Percentiles rank a stretch among this genome's conserved stretches.
Conservation (phyloP, 2,329 filamentous ascomycete genomes). For the Microdochium paspali region DNA sequence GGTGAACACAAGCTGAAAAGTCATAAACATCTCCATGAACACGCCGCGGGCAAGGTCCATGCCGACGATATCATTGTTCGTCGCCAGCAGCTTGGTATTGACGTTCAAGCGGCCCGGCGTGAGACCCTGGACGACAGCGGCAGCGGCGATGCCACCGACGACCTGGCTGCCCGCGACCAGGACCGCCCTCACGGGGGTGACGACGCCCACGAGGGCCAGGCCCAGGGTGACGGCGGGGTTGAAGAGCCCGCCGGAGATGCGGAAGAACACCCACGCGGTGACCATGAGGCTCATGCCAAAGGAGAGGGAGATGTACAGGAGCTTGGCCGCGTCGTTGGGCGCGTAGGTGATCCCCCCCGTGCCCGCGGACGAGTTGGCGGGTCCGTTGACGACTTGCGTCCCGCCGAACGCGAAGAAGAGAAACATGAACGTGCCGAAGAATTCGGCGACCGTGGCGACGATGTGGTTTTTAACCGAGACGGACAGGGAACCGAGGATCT, state of each 20-base stretch:
- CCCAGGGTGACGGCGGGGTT: conserved; percentile 31
- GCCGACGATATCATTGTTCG: conserved; percentile 17
- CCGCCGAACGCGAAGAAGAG: conserved; percentile 22
- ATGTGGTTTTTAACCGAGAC: conserved; percentile 13
- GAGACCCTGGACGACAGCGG: conserved; percentile 35
- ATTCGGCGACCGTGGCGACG: conserved; percentile 18
- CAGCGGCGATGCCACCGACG: conserved; percentile 36
- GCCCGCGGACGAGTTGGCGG: conserved; percentile 6
- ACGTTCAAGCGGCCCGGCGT: conserved; percentile 38
- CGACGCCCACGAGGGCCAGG: conserved; percentile 34
- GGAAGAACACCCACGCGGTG: conserved; percentile 34
- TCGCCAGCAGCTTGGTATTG: conserved; percentile 27
- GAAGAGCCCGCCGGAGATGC: conserved; percentile 23
- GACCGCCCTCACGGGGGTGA: conserved; percentile 28
- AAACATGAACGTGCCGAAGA: conserved; percentile 22
- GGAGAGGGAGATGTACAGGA: conserved; percentile 23
- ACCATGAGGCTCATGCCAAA: conserved; percentile 28
- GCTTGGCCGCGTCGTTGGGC: conserved; percentile 9
- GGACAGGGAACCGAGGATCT: conserved; percentile 2
- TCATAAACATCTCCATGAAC: conserved; percentile 45
- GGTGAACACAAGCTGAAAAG: conserved; percentile 40
- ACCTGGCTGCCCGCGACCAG: conserved; percentile 38
- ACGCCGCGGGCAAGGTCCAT: conserved; percentile 35
- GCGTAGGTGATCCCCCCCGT: neutral
- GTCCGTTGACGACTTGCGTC: conserved; percentile 18